phyloP scores from a whole-genome alignment of 192 early-diverging fungal species.

The Podila clonocystis region DNA sequence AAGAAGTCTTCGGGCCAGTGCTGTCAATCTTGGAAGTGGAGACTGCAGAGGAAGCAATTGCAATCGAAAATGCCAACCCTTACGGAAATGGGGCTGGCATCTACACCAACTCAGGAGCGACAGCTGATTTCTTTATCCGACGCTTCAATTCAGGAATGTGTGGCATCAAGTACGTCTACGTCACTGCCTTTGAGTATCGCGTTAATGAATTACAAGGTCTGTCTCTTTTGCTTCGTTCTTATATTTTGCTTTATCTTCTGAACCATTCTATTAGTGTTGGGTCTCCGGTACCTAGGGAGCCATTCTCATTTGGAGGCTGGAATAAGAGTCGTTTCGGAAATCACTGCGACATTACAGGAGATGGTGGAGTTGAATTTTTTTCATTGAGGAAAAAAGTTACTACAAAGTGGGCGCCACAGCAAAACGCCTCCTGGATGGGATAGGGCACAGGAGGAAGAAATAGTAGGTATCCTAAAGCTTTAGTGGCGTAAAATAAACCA shows the following conservation, averaged over 20 bases:
- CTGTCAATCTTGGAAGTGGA: conserved; percentile 63
- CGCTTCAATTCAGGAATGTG: conserved; percentile 75
- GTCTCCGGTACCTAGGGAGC: conserved; percentile 45
- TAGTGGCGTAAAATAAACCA: too few species aligned
- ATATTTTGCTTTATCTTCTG: too few species aligned
- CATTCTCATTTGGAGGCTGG: conserved; percentile 80
- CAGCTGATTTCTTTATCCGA: conserved; percentile 69
- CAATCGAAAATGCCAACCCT: conserved; percentile 70
- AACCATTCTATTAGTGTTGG: too few species aligned
- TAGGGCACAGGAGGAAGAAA: not conserved
- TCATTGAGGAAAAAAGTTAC: conserved; percentile 72
- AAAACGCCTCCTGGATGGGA: too few species aligned
- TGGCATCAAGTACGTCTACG: conserved; percentile 61
- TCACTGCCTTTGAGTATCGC: too few species aligned
- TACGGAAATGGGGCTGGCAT: conserved; percentile 76
- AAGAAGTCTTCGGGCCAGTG: conserved; percentile 83
- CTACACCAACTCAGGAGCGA: conserved; percentile 44
- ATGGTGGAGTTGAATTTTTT: conserved; percentile 75
- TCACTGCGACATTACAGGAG: conserved; percentile 69
- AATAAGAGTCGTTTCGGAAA: conserved; percentile 70
- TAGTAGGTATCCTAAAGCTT: too few species aligned
- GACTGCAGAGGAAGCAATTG: conserved; percentile 65
- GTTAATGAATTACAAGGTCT: not conserved
- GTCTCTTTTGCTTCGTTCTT: not conserved
- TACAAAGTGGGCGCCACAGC: conserved; percentile 71